phyloP scores from a whole-genome alignment of 306 rosid genomes.

The Pachyrhizus erosus region DNA sequence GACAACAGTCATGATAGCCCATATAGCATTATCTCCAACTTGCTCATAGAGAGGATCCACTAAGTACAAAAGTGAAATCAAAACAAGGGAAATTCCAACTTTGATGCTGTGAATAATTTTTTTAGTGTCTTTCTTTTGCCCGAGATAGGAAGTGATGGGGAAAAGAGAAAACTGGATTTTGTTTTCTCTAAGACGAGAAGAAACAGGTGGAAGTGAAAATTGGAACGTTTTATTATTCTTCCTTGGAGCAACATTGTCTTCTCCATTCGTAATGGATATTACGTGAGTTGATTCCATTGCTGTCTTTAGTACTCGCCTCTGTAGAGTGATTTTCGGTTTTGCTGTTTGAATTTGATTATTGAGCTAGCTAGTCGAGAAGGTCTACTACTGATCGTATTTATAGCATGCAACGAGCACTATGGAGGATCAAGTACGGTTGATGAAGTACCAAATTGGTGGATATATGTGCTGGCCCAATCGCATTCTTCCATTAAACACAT shows the following conservation, averaged over 20 bases:
- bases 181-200: slow-evolving; percentile 5
- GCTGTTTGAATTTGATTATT: neutral
- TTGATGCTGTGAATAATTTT: slow-evolving; percentile 68
- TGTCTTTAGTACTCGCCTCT: neutral
- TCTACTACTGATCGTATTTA: neutral
- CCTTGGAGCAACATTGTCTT: slow-evolving; percentile 21
- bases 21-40: slow-evolving; percentile 83
- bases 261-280: slow-evolving; percentile 47
- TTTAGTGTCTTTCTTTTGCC: slow-evolving; percentile 41
- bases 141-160: slow-evolving; percentile 15
- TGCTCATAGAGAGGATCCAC: slow-evolving; percentile 64
- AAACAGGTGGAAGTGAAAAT: neutral
- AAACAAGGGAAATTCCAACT: slow-evolving; percentile 69
- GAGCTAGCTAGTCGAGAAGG: neutral
- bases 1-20: slow-evolving; percentile 92
- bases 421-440: neutral
- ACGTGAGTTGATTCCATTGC: slow-evolving; percentile 54
- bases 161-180: slow-evolving; percentile 20
- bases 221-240: slow-evolving; percentile 9
- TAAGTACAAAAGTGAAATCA: slow-evolving; percentile 75
- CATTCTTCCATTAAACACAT: neutral
- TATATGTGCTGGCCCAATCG: neutral
- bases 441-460: neutral
- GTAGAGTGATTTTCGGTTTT: neutral
- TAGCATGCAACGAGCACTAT: neutral